These are phyloP conservation scores for Colletotrichum sojae DNA, from an alignment of 2,329 filamentous ascomycete species.

Conservation along the genomic window DNA sequence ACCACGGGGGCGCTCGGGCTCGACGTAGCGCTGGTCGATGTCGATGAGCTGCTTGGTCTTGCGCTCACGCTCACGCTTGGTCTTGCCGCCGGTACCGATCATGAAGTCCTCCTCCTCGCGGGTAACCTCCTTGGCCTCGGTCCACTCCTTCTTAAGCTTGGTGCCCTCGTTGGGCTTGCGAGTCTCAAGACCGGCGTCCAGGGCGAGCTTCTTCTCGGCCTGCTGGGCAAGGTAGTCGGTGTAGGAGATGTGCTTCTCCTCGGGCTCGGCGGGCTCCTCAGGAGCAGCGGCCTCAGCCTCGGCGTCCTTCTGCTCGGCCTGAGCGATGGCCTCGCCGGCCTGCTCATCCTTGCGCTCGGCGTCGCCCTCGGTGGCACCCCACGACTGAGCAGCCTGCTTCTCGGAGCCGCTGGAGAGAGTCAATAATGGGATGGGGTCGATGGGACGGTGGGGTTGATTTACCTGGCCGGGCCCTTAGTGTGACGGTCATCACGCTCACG, in stretches of 20 bases:
- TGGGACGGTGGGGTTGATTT: slow-evolving; percentile 43
- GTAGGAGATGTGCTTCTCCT: slow-evolving; percentile 93
- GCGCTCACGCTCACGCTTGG: slow-evolving; percentile 87
- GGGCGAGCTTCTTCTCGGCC: slow-evolving; percentile 81
- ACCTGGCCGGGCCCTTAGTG: slow-evolving; percentile 63
- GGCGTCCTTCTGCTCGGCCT: slow-evolving; percentile 84
- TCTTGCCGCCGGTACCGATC: slow-evolving; percentile 80
- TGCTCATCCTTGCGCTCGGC: slow-evolving; percentile 93
- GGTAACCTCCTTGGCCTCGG: slow-evolving; percentile 79
- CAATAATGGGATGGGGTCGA: slow-evolving; percentile 31
- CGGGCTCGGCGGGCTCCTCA: slow-evolving; percentile 75
- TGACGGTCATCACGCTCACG: slow-evolving; percentile 72
- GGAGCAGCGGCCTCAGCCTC: slow-evolving; percentile 69
- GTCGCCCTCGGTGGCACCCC: slow-evolving; percentile 86
- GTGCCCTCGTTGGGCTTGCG: slow-evolving; percentile 94
- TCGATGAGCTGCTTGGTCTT: slow-evolving; percentile 93
- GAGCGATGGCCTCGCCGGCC: slow-evolving; percentile 90
- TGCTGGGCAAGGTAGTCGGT: slow-evolving; percentile 84
- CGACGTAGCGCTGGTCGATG: slow-evolving; percentile 87
- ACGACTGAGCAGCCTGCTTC: slow-evolving; percentile 90
- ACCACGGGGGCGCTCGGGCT: slow-evolving; percentile 73
- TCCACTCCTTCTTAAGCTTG: slow-evolving; percentile 94
- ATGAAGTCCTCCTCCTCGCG: slow-evolving; percentile 84
- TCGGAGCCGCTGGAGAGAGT: slow-evolving; percentile 75
- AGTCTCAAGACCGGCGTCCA: slow-evolving; percentile 75